Evolutionary conservation across 2,329 filamentous ascomycete species (phyloP), one percentile per base, ranked within the genome.

Genomic region (Thermothelomyces thermophilus): DNA sequence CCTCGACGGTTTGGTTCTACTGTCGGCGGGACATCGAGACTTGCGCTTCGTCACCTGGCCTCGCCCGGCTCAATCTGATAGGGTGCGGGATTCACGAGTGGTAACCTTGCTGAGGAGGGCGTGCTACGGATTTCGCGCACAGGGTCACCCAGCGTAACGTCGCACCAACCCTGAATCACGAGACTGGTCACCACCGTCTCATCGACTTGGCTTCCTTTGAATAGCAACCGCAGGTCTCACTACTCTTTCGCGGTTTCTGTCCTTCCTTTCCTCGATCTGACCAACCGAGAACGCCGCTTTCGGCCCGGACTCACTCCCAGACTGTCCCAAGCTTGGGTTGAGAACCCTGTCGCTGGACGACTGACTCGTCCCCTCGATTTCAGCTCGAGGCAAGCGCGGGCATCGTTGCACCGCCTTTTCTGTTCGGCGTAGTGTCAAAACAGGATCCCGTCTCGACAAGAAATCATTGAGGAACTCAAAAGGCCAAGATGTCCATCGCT

Each of bases 401-500:
- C 24, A 26, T 26, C 9, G 9, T 26, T 9, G 24, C 5, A 5
- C 9, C 14, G 8, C 33, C 13, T 35, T 35, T 35, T 35, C 16
- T 35, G 6, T n/a, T 11, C 33, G 13, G 16, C 24, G 5, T 26
- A 5, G 5, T 26, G 5, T 26, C 9, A 5, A 26, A 9, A 26
- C 5, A 26, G 5, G 24, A 5, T 26, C 9, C 24, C n/a, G n/a
- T 26, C 24, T 26, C 24, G 9, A 26, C 9, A 5, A 17, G 8
- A 39, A 13, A 19, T 39, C 28, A 13, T 24, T 19, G 19, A 22
- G 34, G 19, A 1, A 31, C 11, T 36, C 19, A 19, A 24, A 22
- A 11, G 35, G 45, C 30, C 51, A 56, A 39, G 10, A 60, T 60
- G 66, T 67, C 66, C 43, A 55, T 90, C 59, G 77, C 83, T 46